Evolutionary conservation across 306 rosid species (phyloP).

Genomic region (Corylus avellana): DNA sequence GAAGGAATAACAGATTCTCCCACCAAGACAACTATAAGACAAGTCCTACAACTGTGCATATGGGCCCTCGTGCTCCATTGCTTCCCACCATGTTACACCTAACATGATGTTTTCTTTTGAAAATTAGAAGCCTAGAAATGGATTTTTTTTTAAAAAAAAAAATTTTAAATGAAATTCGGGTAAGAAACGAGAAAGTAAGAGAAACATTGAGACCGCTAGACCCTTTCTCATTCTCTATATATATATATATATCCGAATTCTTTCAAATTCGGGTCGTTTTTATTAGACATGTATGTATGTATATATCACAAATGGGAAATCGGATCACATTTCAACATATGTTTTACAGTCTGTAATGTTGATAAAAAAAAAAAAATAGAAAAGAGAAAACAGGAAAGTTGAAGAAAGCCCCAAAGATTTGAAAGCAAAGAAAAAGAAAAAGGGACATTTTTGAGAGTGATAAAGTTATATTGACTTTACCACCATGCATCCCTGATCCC

Average conservation of each 20-base stretch:
- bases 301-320: slow-evolving; percentile 27
- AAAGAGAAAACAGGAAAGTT: slow-evolving; percentile 10
- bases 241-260: too few relatives aligned
- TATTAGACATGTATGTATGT: too few relatives aligned
- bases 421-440: slow-evolving; percentile 40
- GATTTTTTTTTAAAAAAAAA: too few relatives aligned
- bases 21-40: slow-evolving; percentile 60
- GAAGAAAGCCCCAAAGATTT: slow-evolving; percentile 17
- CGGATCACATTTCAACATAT: slow-evolving; percentile 46
- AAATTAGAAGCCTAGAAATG: too few relatives aligned
- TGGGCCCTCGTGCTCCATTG: slow-evolving; percentile 67
- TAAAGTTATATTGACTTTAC: slow-evolving; percentile 61
- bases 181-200: too few relatives aligned
- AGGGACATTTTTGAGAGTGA: slow-evolving; percentile 48
- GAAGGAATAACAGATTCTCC: slow-evolving; percentile 39
- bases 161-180: too few relatives aligned
- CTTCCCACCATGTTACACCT: slow-evolving; percentile 64
- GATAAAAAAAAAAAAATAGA: not conserved
- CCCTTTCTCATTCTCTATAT: too few relatives aligned
- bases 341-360: slow-evolving; percentile 58
- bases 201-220: too few relatives aligned
- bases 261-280: too few relatives aligned
- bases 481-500: slow-evolving; percentile 8
- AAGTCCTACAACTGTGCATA: slow-evolving; percentile 38
- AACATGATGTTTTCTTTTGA: slow-evolving; percentile 19